Evolutionary conservation across 345 rosid species (phyloP), one percentile per base, ranked within the genome.

Genomic region (Eutrema heterophyllum): DNA sequence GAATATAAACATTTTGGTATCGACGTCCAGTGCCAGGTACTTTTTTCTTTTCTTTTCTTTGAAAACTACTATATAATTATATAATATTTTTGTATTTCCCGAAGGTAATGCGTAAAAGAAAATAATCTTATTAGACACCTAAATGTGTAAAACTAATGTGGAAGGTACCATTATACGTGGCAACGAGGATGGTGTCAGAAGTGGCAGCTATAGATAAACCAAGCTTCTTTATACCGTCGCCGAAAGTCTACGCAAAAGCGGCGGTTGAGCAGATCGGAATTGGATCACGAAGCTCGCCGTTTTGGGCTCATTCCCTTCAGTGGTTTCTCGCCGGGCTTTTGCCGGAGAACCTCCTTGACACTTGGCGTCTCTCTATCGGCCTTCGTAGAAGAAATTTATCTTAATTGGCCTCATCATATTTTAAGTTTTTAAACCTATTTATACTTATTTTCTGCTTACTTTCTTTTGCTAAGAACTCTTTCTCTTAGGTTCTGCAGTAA

Each of bases 11-110:
- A 67, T n/a, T 69, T 29, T 16, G 96, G 97, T 9, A 86, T 94
- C 3, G 84, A 91, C 30, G 89, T 94, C 48, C 97, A 89, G 36
- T 94, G 98, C 36, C 98, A 93, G 97, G 96, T 92, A 77, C 62
- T 3, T 18, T 15, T 36, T 46, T 33, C 12, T 15, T 33, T 4
- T 43, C 26, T 43, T 6, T 24, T n/a, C 13, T 24, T 18, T 24
- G 0, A 33, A 60, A 14, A 53, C 35, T 30, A 26, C 32, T 5
- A 60, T 29, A n/a, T 70, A n/a, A 14, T 38, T 49, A 6, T 49
- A 26, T 16, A 12, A 32, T 10, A 46, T 5, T 14, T 44, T 46
- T n/a, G 9, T 21, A 51, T 41, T 26, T 32, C 9, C 0, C 1
- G 6, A 30, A 35, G 2, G 38, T 48, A 35, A 24, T 39, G 43